Conservation (phyloP, 2,329 filamentous ascomycete genomes). For the Pseudogymnoascus sp. region DNA sequence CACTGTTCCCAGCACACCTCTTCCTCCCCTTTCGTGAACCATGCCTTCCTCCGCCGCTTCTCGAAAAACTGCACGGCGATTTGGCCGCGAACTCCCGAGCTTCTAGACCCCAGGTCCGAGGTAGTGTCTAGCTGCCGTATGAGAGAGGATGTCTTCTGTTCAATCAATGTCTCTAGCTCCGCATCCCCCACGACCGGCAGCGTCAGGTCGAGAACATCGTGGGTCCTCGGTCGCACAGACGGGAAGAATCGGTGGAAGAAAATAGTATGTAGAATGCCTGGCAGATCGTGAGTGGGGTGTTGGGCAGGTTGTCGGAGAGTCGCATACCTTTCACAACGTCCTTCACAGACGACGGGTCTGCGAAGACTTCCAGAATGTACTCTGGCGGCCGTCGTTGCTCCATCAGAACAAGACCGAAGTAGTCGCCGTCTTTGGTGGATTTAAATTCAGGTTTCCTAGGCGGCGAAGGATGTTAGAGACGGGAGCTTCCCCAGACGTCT, state of each 20-base stretch:
- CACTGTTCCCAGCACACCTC: constrained; percentile 97
- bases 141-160: constrained; percentile 73
- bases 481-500: constrained; percentile 8
- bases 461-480: constrained; percentile 6
- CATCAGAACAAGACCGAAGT: constrained; percentile 37
- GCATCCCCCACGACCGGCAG: constrained; percentile 84
- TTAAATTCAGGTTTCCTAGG: not conserved
- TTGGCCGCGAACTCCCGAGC: constrained; percentile 62
- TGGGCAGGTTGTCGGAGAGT: not conserved
- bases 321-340: constrained; percentile 82
- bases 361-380: constrained; percentile 89
- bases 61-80: constrained; percentile 91
- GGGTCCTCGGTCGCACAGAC: constrained; percentile 69
- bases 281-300: constrained; percentile 8
- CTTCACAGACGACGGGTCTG: constrained; percentile 80
- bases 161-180: constrained; percentile 88
- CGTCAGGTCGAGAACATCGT: constrained; percentile 84
- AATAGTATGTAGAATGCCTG: constrained; percentile 90
- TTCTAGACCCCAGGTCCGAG: constrained; percentile 36
- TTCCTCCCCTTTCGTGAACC: constrained; percentile 74
- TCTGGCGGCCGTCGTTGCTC: constrained; percentile 63
- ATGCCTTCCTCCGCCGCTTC: constrained; percentile 78
- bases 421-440: not conserved
- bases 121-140: constrained; percentile 67
- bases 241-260: constrained; percentile 99